Conservation (phyloP, 139 green algal species). For the Mesotaenium endlicherianum region DNA sequence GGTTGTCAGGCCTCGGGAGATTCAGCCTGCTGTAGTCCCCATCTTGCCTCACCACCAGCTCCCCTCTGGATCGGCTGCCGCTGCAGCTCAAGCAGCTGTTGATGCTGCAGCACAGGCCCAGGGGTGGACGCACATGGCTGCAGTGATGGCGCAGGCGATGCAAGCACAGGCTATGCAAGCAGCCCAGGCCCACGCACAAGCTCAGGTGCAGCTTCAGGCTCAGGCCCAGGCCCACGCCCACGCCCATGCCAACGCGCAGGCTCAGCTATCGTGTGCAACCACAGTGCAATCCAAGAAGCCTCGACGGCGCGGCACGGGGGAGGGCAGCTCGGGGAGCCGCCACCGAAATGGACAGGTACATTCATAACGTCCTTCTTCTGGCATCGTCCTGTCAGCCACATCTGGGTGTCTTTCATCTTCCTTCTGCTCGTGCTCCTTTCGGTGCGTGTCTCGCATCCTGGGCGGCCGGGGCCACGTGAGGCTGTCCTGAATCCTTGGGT, state of each 20-base stretch:
- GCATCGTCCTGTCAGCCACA: background rate
- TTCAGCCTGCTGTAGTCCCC: background rate
- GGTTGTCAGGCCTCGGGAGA: background rate
- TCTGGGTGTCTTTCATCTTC: too few species aligned
- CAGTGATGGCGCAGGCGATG: background rate
- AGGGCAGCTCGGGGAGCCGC: background rate
- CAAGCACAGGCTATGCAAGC: too few species aligned
- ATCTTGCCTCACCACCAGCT: background rate
- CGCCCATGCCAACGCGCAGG: background rate
- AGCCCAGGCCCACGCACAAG: too few species aligned
- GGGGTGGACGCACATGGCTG: constrained; percentile 7
- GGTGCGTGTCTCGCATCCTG: too few species aligned
- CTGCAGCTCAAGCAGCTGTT: background rate
- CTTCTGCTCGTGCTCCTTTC: background rate
- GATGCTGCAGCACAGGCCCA: background rate
- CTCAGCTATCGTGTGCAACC: background rate
- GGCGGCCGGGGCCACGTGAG: too few species aligned
- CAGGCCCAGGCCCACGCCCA: constrained; percentile 6
- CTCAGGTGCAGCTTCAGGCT: constrained; percentile 1
- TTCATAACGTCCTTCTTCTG: too few species aligned
- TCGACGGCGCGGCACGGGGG: background rate
- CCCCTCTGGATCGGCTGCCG: background rate
- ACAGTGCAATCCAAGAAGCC: background rate
- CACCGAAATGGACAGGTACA: too few species aligned
- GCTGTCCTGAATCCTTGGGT: too few species aligned